These are phyloP conservation scores for Ramularia collo-cygni DNA, from an alignment of 2,329 filamentous ascomycete genomes.

Conservation along the genomic window DNA sequence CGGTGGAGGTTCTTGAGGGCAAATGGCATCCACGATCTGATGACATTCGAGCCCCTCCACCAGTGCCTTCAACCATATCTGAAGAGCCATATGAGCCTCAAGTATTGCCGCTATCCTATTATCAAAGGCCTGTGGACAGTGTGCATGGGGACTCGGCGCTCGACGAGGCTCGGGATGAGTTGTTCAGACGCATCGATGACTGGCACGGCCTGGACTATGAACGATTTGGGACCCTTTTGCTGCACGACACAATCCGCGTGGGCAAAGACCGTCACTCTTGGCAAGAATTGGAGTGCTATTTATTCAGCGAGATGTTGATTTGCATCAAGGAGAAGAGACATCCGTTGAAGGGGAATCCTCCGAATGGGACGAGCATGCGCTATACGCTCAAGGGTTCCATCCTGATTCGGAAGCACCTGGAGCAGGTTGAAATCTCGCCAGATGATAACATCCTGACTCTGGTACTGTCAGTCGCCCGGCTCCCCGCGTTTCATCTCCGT, in stretches of 20 bases:
- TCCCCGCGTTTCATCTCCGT: slow-evolving; percentile 88
- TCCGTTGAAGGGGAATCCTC: slow-evolving; percentile 37
- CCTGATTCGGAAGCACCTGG: slow-evolving; percentile 94
- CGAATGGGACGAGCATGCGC: slow-evolving; percentile 55
- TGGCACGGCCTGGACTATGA: slow-evolving; percentile 96
- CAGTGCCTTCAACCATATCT: slow-evolving; percentile 34
- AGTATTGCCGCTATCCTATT: slow-evolving; percentile 32
- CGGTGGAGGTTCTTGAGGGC: slow-evolving; percentile 84
- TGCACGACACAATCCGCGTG: slow-evolving; percentile 84
- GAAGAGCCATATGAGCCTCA: slow-evolving; percentile 55
- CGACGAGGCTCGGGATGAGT: slow-evolving; percentile 76
- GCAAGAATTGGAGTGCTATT: slow-evolving; percentile 95
- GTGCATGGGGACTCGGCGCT: slow-evolving; percentile 64
- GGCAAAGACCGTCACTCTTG: slow-evolving; percentile 94
- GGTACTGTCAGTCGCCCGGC: slow-evolving; percentile 81
- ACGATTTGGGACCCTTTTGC: slow-evolving; percentile 82
- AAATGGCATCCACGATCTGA: slow-evolving; percentile 85
- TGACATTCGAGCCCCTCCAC: slow-evolving; percentile 55
- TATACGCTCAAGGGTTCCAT: slow-evolving; percentile 96
- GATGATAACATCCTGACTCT: slow-evolving; percentile 84
- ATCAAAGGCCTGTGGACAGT: slow-evolving; percentile 32
- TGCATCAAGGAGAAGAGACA: slow-evolving; percentile 96
- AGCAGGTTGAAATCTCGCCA: slow-evolving; percentile 66
- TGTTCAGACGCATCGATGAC: slow-evolving; percentile 86
- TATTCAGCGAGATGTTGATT: slow-evolving; percentile 98